Base-by-base conservation (phyloP, 2,329 filamentous ascomycete genomes). In the Cercospora nicotianae region DNA sequence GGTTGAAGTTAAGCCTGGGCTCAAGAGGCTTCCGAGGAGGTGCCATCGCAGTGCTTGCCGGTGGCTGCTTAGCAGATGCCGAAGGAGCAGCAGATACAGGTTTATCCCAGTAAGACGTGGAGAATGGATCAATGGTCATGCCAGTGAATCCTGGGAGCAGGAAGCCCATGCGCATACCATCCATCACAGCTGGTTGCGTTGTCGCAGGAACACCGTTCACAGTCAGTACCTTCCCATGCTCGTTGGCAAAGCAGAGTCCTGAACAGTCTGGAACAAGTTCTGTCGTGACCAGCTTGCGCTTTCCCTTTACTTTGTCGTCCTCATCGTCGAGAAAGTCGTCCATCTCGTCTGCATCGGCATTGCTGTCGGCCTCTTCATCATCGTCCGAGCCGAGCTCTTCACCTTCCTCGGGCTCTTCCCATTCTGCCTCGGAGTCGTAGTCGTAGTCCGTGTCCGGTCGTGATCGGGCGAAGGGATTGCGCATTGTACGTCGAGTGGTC, bases 281-380 rank as follows among this genome's bases (percentile, higher is more conserved):
- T 31, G 89, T 88, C 33, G 83, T 87, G 74, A 86, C 81, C 6
- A 86, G 79, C 80, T 89, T 79, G 77, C 86, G 82, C 83, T 87
- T 85, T 80, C 83, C 77, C 81, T 86, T 75, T 79, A 95, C 92
- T 63, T 69, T 71, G 64, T 78, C 77, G 28, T 96, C 92, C 5
- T 92, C 92, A 74, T 96, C 92, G 73, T 97, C 94, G 1, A 97
- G 83, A 75, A 97, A 97, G 18, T 89, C 94, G 3, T 93, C 92
- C 89, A 97, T 91, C 68, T 96, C 93, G 70, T 92, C 91, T 16
- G 92, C 91, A n/a, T 88, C 90, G 10, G 92, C 85, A 60, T 91
- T 89, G 53, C 91, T 90, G 28, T 90, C 90, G 9, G 90, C 87
- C 61, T 87, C 85, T 5, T 90, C 88, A 65, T 90, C 88, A 31